Evolutionary conservation across 108 stramenopile genomes (phyloP), one percentile per base, ranked within the genome.

Genomic region (Epithemia pelagica): DNA sequence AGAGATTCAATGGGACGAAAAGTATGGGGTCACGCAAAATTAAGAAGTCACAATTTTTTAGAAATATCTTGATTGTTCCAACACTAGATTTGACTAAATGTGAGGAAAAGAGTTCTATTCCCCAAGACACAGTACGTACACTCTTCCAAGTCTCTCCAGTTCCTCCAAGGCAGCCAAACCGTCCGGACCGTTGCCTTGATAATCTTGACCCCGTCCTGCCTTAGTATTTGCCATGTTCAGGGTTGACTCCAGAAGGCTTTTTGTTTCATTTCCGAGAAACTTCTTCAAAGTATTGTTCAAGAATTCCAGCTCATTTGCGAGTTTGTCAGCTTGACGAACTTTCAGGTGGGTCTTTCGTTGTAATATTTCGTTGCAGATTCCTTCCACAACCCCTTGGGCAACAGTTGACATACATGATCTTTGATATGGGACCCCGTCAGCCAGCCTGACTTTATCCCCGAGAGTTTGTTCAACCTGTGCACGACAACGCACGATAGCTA

Each of bases 391-490:
- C 26, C 84, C 87, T 59, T 94, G 86, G 20, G 92, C 88, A 28
- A 88, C 89, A n/a, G 86, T 87, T 60, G 78, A 74, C 68, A 94
- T 79, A 32, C 89, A 83, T 64, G 89, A 81, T 65, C 82, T 81
- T 63, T 85, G 86, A 55, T 94, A 94, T 10, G 87, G 83, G 21
- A 70, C 54, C 7, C 80, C 83, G 56, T 90, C 85, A 1, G 84
- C 78, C 26, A 78, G 75, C 15, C 92, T 77, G 28, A 90, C 33
- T 58, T 84, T 84, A 24, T 77, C 76, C 0, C 87, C 82, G 28
- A 94, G 67, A 0, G 92, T 87, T 58, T 86, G 85, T 69, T 94
- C 92, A 27, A 94, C 92, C 78, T 94, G 92, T 22, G 92, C 92
- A 27, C 92, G 71, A 60, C 85, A 87, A 15, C 92, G 81, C 7